A percentile compares a stretch with the other conserved stretches of the same genome.
These are phyloP conservation scores for Ziziphus jujuba DNA, from an alignment of 306 rosid genomes.

Conservation along the genomic window DNA sequence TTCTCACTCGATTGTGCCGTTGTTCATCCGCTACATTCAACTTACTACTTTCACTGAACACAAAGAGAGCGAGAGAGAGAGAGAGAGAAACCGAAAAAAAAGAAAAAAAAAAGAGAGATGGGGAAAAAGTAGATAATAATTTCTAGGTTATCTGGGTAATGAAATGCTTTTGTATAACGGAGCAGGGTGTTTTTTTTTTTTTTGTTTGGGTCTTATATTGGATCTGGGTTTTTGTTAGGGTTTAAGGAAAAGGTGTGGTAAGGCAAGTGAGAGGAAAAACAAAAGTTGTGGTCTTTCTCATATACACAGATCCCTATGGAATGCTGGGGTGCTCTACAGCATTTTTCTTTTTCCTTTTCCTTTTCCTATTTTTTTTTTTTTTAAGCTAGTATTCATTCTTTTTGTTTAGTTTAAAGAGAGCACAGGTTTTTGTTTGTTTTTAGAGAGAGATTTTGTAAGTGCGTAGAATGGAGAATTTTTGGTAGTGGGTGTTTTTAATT, in stretches of 20 bases:
- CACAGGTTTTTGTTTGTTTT: constrained; percentile 42
- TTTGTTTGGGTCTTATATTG: background rate
- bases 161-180: background rate
- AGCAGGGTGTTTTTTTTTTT: background rate
- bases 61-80: background rate
- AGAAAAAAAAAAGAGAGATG: no score
- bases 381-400: constrained; percentile 59
- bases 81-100: background rate
- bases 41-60: constrained; percentile 18
- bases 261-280: background rate
- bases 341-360: no score
- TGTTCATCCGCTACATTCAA: constrained; percentile 36
- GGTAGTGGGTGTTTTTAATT: constrained; percentile 23
- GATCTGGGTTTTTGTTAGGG: constrained; percentile 48
- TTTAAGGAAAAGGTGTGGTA: constrained; percentile 20
- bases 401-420: constrained; percentile 83
- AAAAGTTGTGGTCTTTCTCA: constrained; percentile 60
- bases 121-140: background rate
- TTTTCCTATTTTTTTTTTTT: constrained; percentile 9
- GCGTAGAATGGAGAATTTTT: constrained; percentile 24
- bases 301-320: constrained; percentile 97
- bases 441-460: constrained; percentile 21
- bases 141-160: constrained; percentile 20
- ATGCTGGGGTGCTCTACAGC: constrained; percentile 69
- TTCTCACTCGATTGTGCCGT: constrained; percentile 26